Evolutionary conservation across 192 early-diverging fungal species (phyloP).

Genomic region (Coemansia nantahalensis): DNA sequence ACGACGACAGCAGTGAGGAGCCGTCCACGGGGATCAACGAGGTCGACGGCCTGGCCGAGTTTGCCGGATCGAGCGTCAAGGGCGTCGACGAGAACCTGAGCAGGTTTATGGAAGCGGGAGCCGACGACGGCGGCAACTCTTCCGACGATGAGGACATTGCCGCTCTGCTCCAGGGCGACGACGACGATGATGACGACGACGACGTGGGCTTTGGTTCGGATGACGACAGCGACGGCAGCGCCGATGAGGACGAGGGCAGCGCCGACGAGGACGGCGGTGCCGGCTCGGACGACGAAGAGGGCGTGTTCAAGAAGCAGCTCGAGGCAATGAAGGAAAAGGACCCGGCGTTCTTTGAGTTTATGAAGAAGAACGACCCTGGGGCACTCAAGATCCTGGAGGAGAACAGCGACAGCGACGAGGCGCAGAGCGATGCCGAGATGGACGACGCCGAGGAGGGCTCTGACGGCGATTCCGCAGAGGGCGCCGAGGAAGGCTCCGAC

Average conservation of each 20-base stretch:
- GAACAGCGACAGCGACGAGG: slow-evolving; percentile 40
- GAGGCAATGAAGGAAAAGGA: slow-evolving; percentile 83
- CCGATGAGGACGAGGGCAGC: slow-evolving; percentile 46
- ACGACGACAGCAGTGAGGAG: slow-evolving; percentile 15
- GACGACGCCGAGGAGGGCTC: slow-evolving; percentile 59
- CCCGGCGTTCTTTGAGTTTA: slow-evolving; percentile 89
- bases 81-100: slow-evolving; percentile 32
- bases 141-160: slow-evolving; percentile 10
- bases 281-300: slow-evolving; percentile 59
- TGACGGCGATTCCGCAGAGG: slow-evolving; percentile 24
- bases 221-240: slow-evolving; percentile 7
- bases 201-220: slow-evolving; percentile 12
- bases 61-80: slow-evolving; percentile 37
- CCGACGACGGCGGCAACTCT: slow-evolving; percentile 1
- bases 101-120: slow-evolving; percentile 32
- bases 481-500: slow-evolving; percentile 55
- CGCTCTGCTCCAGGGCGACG: slow-evolving; percentile 11
- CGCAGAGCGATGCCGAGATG: slow-evolving; percentile 16
- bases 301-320: slow-evolving; percentile 75
- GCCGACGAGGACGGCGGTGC: slow-evolving; percentile 1
- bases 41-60: slow-evolving; percentile 48
- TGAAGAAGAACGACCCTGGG: slow-evolving; percentile 81
- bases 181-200: slow-evolving; percentile 14
- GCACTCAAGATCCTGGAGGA: slow-evolving; percentile 77
- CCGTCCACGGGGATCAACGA: slow-evolving; percentile 44